These are phyloP conservation scores for Ceratobasidium sp. DNA, from an alignment of 1,284 basidiomycete species.

Conservation along the genomic window DNA sequence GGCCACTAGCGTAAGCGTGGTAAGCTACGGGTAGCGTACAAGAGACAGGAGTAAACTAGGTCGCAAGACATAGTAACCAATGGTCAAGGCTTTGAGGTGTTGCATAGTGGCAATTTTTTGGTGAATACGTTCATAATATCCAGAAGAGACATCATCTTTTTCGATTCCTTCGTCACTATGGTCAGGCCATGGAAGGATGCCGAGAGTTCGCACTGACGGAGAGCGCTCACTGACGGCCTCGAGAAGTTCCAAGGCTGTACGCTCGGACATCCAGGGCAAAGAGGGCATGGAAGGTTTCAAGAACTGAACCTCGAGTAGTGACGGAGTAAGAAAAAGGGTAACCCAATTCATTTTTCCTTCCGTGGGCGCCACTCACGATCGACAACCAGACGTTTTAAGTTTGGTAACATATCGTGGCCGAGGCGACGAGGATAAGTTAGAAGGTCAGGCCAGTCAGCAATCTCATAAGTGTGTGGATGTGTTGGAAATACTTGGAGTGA, in stretches of 20 bases:
- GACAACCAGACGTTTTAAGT: not conserved
- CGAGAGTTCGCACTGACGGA: not conserved
- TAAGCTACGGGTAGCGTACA: not conserved
- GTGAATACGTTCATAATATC: not conserved
- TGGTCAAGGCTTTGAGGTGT: conserved; percentile 77
- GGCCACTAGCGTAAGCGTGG: no score
- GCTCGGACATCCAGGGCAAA: not conserved
- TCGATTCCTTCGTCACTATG: not conserved
- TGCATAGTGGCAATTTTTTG: not conserved
- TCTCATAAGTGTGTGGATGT: not conserved
- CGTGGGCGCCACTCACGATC: not conserved
- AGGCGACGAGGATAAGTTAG: not conserved
- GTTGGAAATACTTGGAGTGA: not conserved
- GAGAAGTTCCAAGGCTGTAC: not conserved
- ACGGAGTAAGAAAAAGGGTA: not conserved
- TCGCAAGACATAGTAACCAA: not conserved
- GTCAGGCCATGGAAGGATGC: no score
- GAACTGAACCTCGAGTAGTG: not conserved
- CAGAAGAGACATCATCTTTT: not conserved
- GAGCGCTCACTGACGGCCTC: not conserved
- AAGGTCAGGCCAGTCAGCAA: not conserved
- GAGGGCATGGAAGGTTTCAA: not conserved
- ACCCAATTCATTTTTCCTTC: conserved; percentile 3
- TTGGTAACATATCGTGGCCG: not conserved
- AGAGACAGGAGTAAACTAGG: not conserved